phyloP scores from a whole-genome alignment of 495 filamentous ascomycete genomes.

The Penicillium canescens region DNA sequence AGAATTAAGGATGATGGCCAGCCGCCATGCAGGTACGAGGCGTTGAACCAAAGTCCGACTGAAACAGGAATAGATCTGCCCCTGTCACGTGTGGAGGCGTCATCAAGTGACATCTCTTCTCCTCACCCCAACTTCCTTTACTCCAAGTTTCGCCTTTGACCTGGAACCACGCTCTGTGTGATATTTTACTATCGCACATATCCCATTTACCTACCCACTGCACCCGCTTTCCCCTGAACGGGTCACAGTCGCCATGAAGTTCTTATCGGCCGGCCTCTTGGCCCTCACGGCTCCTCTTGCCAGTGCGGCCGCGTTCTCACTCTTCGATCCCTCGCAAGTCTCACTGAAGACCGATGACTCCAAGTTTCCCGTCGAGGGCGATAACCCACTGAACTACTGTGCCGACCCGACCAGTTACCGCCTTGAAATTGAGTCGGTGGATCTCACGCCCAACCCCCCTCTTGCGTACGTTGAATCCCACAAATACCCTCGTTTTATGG shows the following conservation, averaged over 20 bases:
- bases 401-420: constrained; percentile 57
- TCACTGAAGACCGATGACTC: constrained; percentile 20
- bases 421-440: constrained; percentile 74
- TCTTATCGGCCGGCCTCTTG: constrained; percentile 41
- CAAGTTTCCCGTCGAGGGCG: constrained; percentile 32
- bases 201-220: neutral
- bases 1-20: neutral
- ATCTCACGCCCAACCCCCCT: constrained; percentile 85
- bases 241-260: constrained; percentile 40
- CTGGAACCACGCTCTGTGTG: neutral
- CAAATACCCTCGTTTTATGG: neutral
- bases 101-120: constrained; percentile 29
- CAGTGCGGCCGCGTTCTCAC: constrained; percentile 29
- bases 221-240: neutral
- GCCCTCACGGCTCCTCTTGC: constrained; percentile 34
- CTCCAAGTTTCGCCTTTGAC: neutral
- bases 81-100: constrained; percentile 18
- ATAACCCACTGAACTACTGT: constrained; percentile 65
- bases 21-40: constrained; percentile 4
- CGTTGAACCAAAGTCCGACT: constrained; percentile 5
- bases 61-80: constrained; percentile 4
- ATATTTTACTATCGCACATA: neutral
- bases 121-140: neutral
- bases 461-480: constrained; percentile 63
- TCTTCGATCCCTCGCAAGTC: constrained; percentile 34